Base-by-base conservation (phyloP, 2,329 filamentous ascomycete species). In the Phaeosphaeriaceae sp. region DNA sequence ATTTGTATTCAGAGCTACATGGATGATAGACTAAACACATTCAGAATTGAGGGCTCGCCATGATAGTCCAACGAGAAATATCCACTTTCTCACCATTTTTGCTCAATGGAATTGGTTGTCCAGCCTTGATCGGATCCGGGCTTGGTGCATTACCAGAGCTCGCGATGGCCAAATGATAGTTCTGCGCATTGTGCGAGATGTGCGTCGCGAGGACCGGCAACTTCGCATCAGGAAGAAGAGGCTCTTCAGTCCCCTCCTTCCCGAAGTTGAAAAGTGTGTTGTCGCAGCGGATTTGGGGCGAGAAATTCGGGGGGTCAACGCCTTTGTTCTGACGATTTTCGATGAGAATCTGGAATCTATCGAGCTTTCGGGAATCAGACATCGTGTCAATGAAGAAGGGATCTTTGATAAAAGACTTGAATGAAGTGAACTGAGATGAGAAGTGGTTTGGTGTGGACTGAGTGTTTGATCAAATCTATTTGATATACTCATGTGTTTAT, bases 1-100 rank as follows among this genome's bases (percentile, higher is more conserved):
- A 27, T 27, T 27, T 27, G 25, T 27, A 27, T 27, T n/a, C n/a
- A n/a, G n/a, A n/a, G n/a, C n/a, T n/a, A n/a, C n/a, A n/a, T n/a
- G n/a, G n/a, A n/a, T n/a, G n/a, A n/a, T n/a, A n/a, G n/a, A n/a
- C n/a, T n/a, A n/a, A n/a, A n/a, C n/a, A n/a, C 13, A 17, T 25
- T 50, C 48, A 50, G n/a, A 50, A 50, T 19, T 45, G 44, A 15
- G 51, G 51, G 25, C 42, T 53, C 11, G 51, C 40, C 51, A 46
- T 53, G 21, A 53, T 46, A 25, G 51, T 53, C 51, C 51, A 53
- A 20, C 44, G 40, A 15, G 40, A 15, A 53, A 53, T 45, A 53
- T 53, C 51, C 20, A 53, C 51, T 40, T 45, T 46, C 41, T 53
- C 19, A 25, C 51, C 51, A 27, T 20, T 20, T 9, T 53, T 46